Base-by-base conservation (phyloP, 306 rosid genomes). In the Psophocarpus tetragonolobus region DNA sequence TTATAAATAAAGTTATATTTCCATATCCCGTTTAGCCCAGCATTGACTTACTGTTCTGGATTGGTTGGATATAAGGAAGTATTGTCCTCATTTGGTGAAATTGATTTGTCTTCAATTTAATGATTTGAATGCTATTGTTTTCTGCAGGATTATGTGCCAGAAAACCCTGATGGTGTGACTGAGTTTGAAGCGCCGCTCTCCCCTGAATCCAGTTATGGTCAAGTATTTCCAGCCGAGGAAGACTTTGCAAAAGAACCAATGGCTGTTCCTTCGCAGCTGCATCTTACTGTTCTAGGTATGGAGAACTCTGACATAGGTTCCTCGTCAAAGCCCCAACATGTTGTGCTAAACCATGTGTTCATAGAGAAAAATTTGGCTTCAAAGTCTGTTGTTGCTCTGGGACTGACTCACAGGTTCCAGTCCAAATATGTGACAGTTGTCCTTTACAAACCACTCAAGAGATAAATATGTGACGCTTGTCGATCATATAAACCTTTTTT, bases 341-440 rank as follows among this genome's bases (percentile, higher is more conserved):
- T 94, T 72, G 94, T 94, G 84, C 94, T 94, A 54, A 90, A 94
- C 76, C 97, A 94, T 39, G 92, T 94, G 36, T 94, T 88, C 84
- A 91, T 94, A 39, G 92, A 91, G 82, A 94, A 90, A 81, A 91
- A 91, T 60, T 82, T 88, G 98, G 89, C 97, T 30, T 83, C 92
- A 9, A 96, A 88, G 72, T 90, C 97, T 9, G 90, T 91, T 84
- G 98, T 94, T 77, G 93, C 98, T 51, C 54, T 94, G 87, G 98
- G 98, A 64, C 81, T 91, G 61, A 94, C 97, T 61, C 96, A 94
- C 86, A 88, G 98, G 82, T 91, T 88, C 76, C 84, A 85, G 80
- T 90, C 98, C 30, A 94, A 94, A 83, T 93, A 91, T 60, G 98
- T 93, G 58, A 93, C 98, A 0, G 94, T 93, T 50, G 96, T 91